Percentiles rank a stretch among this genome's conserved stretches.
phyloP scores from a whole-genome alignment of 1,284 basidiomycete species.

The Baeospora myosura region DNA sequence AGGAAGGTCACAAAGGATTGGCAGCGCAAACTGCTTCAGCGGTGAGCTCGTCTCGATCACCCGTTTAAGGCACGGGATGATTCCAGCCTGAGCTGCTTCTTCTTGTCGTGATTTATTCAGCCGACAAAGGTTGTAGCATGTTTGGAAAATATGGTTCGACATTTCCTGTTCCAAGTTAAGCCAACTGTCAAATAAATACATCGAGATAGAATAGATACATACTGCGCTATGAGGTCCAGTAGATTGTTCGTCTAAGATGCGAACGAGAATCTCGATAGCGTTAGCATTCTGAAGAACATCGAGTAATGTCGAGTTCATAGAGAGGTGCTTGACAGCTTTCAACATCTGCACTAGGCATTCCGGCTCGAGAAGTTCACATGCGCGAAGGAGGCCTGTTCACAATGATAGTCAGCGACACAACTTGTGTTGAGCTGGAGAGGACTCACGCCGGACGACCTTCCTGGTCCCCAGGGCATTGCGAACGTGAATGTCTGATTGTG shows the following conservation, averaged over 20 bases:
- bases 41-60: conserved; percentile 86
- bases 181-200: conserved; percentile 6
- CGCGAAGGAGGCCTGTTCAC: conserved; percentile 66
- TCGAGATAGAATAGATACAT: conserved; percentile 21
- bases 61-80: conserved; percentile 84
- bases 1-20: conserved; percentile 91
- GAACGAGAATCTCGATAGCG: conserved; percentile 84
- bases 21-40: conserved; percentile 92
- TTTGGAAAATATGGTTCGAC: conserved; percentile 89
- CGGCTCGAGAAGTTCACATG: conserved; percentile 77
- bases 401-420: conserved; percentile 7
- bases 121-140: conserved; percentile 91
- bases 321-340: conserved; percentile 93
- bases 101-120: conserved; percentile 91
- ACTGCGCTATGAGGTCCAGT: conserved; percentile 78
- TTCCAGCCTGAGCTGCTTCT: conserved; percentile 92
- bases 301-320: conserved; percentile 84
- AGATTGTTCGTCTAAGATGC: conserved; percentile 76
- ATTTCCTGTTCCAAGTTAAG: conserved; percentile 60
- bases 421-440: conserved; percentile 1
- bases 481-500: conserved; percentile 89
- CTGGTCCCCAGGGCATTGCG: conserved; percentile 86
- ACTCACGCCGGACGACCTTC: conserved; percentile 82
- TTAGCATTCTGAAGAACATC: conserved; percentile 96
- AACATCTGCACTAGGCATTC: conserved; percentile 84